Conservation (phyloP, 2,329 filamentous ascomycete genomes). For the Fusarium mexicanum region DNA sequence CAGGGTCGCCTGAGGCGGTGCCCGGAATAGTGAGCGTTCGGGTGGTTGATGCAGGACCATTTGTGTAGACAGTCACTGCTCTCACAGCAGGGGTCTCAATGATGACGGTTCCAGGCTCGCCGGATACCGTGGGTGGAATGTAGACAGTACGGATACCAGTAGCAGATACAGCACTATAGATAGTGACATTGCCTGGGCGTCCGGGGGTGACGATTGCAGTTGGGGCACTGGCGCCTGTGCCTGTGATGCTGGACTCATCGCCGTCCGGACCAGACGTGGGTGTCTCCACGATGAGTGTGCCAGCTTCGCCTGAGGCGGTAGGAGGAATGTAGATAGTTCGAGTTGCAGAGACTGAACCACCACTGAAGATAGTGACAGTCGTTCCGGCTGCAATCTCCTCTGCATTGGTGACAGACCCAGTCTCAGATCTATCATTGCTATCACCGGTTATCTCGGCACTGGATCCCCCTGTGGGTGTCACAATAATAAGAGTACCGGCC, state of each 20-base stretch:
- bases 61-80: neutral
- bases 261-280: neutral
- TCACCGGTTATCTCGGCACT: neutral
- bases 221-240: neutral
- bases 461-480: neutral
- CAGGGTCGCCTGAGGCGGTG: neutral
- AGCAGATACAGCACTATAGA: neutral
- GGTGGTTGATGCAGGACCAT: neutral
- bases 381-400: neutral
- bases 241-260: neutral
- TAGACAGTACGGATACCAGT: neutral
- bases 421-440: neutral
- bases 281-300: conserved; percentile 1
- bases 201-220: neutral
- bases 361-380: conserved; percentile 2
- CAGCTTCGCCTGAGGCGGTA: neutral
- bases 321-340: conserved; percentile 7
- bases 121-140: neutral
- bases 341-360: neutral
- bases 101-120: conserved; percentile 2
- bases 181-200: neutral
- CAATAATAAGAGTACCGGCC: neutral
- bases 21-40: neutral
- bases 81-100: conserved; percentile 1
- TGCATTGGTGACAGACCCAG: neutral